Evolutionary conservation across 2,329 filamentous ascomycete species (phyloP).

Genomic region (Colletotrichum eleusines): DNA sequence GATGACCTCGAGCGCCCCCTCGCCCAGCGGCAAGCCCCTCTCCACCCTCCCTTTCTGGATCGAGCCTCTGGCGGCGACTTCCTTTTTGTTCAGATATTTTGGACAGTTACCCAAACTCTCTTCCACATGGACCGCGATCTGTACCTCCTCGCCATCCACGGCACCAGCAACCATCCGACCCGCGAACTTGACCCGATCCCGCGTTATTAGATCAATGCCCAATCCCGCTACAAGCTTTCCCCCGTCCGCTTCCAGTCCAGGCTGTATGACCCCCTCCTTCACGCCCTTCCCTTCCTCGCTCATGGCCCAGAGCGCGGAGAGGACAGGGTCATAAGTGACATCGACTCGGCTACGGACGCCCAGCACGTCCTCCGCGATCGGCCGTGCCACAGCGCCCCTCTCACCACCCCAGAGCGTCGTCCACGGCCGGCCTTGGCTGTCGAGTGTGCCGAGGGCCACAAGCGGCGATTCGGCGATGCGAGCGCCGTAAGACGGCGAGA

Average conservation of each 20-base stretch:
- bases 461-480: conserved; percentile 74
- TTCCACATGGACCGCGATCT: conserved; percentile 75
- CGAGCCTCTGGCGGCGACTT: conserved; percentile 57
- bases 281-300: conserved; percentile 53
- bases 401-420: conserved; percentile 83
- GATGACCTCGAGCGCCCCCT: conserved; percentile 70
- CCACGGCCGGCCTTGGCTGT: conserved; percentile 76
- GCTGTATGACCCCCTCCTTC: conserved; percentile 53
- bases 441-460: conserved; percentile 79
- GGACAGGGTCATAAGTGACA: conserved; percentile 75
- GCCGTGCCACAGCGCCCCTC: conserved; percentile 70
- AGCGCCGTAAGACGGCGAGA: conserved; percentile 71
- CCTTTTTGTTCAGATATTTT: conserved; percentile 85
- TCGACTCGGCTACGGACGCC: conserved; percentile 74
- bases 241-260: conserved; percentile 51
- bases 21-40: conserved; percentile 58
- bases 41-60: conserved; percentile 43
- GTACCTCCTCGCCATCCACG: conserved; percentile 57
- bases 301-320: conserved; percentile 70
- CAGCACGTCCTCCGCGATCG: conserved; percentile 72
- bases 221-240: conserved; percentile 61
- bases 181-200: conserved; percentile 80
- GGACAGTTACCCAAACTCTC: conserved; percentile 86
- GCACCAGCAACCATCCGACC: conserved; percentile 77
- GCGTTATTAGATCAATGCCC: conserved; percentile 74